These are phyloP conservation scores for Akebia trifoliata DNA, from an alignment of 164 flowering plant genomes.

Conservation along the genomic window DNA sequence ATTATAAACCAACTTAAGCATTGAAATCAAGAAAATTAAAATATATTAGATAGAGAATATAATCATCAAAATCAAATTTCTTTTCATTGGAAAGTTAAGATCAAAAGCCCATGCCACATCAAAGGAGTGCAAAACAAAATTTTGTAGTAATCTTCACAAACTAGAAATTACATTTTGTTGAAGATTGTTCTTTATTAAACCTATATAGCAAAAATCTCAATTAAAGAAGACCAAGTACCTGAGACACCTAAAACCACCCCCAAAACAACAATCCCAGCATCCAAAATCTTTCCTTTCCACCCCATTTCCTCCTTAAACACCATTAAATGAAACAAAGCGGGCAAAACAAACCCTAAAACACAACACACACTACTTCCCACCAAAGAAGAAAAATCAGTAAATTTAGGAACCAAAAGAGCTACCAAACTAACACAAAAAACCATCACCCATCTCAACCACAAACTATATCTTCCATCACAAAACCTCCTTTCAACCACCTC, in stretches of 20 bases:
- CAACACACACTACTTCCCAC: conserved; percentile 79
- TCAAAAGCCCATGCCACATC: no score
- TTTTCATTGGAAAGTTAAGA: no score
- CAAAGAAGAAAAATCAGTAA: conserved; percentile 79
- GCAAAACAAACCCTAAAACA: conserved; percentile 69
- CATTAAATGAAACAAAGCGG: conserved; percentile 64
- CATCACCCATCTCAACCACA: conserved; percentile 70
- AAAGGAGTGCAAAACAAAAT: no score
- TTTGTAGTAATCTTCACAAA: no score
- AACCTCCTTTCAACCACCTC: conserved; percentile 75
- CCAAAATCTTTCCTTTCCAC: conserved; percentile 11
- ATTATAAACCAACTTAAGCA: no score
- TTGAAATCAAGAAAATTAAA: no score
- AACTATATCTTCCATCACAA: conserved; percentile 42
- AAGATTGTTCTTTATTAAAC: conserved; percentile 14
- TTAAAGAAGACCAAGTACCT: conserved; percentile 53
- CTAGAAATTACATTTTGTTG: no score
- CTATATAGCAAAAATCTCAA: conserved; percentile 44
- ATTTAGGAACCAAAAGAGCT: conserved; percentile 75
- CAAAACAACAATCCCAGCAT: conserved; percentile 30
- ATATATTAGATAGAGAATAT: no score
- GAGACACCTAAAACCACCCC: conserved; percentile 49
- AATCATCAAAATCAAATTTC: no score
- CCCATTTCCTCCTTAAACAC: conserved; percentile 56
- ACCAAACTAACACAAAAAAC: conserved; percentile 61